phyloP scores from a whole-genome alignment of 2,329 filamentous ascomycete genomes.

The Claviceps africana region DNA sequence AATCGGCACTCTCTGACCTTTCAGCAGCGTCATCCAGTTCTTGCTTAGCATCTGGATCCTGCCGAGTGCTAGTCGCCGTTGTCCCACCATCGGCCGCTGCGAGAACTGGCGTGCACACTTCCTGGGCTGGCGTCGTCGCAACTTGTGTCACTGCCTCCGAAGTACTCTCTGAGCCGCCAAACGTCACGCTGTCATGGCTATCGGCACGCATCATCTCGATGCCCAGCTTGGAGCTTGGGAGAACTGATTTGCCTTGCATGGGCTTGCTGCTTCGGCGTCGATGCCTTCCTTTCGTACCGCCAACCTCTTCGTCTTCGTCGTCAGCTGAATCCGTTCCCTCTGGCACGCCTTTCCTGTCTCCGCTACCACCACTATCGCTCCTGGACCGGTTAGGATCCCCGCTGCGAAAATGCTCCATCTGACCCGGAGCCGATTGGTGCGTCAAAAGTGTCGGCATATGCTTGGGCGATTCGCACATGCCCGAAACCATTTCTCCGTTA shows the following conservation, averaged over 20 bases:
- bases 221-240: slow-evolving; percentile 75
- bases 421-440: slow-evolving; percentile 50
- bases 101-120: slow-evolving; percentile 20
- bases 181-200: slow-evolving; percentile 66
- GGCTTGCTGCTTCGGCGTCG: slow-evolving; percentile 29
- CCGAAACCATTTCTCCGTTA: slow-evolving; percentile 36
- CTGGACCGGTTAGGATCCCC: slow-evolving; percentile 62
- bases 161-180: slow-evolving; percentile 34
- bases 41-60: slow-evolving; percentile 3
- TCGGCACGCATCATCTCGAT: slow-evolving; percentile 98
- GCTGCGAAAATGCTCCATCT: slow-evolving; percentile 47
- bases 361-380: slow-evolving; percentile 48
- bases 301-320: slow-evolving; percentile 87
- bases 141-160: slow-evolving; percentile 39
- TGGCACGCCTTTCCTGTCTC: slow-evolving; percentile 51
- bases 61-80: slow-evolving; percentile 6
- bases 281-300: slow-evolving; percentile 28
- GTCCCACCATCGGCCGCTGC: slow-evolving; percentile 5
- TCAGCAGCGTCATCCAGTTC: background rate
- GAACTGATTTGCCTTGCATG: slow-evolving; percentile 32
- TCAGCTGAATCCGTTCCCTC: slow-evolving; percentile 80
- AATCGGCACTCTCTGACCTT: background rate
- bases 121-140: slow-evolving; percentile 32
- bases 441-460: slow-evolving; percentile 40
- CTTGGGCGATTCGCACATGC: slow-evolving; percentile 22